phyloP scores from a whole-genome alignment of 2,329 filamentous ascomycete genomes.

The Trichoderma pleuroti region DNA sequence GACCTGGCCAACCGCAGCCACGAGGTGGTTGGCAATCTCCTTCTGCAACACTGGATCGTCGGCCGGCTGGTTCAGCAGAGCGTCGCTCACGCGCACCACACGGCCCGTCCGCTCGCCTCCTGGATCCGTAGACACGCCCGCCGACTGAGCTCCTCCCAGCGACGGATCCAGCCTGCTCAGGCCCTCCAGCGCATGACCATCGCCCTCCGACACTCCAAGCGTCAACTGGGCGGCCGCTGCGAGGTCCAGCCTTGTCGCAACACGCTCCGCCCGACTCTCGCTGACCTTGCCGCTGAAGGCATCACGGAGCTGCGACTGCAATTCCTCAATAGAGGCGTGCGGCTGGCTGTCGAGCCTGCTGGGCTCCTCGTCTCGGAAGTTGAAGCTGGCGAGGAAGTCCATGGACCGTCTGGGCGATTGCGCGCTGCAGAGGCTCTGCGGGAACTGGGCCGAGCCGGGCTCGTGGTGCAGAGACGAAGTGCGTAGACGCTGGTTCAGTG shows the following conservation, averaged over 20 bases:
- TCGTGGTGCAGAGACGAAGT: conserved; percentile 22
- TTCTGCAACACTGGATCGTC: conserved; percentile 49
- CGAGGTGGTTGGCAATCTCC: conserved; percentile 48
- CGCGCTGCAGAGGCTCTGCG: conserved; percentile 21
- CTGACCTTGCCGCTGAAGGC: conserved; percentile 43
- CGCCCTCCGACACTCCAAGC: conserved; percentile 36
- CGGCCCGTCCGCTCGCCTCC: conserved; percentile 30
- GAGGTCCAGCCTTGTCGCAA: conserved; percentile 47
- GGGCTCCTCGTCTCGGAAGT: conserved; percentile 24
- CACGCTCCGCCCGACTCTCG: conserved; percentile 48
- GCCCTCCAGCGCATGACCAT: conserved; percentile 35
- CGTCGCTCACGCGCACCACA: conserved; percentile 44
- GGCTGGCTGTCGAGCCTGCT: conserved; percentile 21
- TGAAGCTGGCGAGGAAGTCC: conserved; percentile 40
- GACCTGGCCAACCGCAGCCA: conserved; percentile 39
- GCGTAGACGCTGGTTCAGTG: background rate
- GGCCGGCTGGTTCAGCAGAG: conserved; percentile 46
- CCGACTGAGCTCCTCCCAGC: conserved; percentile 30
- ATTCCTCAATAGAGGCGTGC: conserved; percentile 41
- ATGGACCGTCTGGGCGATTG: conserved; percentile 27
- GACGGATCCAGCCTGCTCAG: conserved; percentile 35
- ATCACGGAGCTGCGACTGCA: conserved; percentile 44
- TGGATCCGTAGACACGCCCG: conserved; percentile 16
- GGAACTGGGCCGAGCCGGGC: conserved; percentile 21
- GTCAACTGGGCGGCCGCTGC: conserved; percentile 43